These are phyloP conservation scores for Hyaloscypha variabilis DNA, from an alignment of 495 filamentous ascomycete genomes.

Conservation along the genomic window DNA sequence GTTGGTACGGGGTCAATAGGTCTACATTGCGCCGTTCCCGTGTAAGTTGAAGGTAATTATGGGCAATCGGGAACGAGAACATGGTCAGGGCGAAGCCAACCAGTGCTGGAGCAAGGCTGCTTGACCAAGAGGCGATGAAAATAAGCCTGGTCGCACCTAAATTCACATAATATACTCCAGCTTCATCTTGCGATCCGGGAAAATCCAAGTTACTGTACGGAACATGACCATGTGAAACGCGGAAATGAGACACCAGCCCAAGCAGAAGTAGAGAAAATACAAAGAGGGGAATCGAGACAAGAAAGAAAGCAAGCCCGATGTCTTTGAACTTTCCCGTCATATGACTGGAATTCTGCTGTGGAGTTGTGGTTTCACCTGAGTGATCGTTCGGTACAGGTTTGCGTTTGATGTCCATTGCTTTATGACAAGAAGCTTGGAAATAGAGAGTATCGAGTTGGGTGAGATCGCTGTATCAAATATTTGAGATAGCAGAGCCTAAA, in stretches of 20 bases:
- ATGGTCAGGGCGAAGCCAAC: not conserved
- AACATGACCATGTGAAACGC: not conserved
- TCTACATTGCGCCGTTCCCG: not conserved
- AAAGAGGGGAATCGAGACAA: slow-evolving; percentile 2
- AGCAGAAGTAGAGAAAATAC: not conserved
- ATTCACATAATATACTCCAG: not conserved
- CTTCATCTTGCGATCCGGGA: not conserved
- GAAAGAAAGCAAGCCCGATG: not conserved
- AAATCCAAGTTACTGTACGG: not conserved
- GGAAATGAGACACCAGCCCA: not conserved
- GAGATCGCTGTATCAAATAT: too few species aligned
- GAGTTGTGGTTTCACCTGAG: too few species aligned
- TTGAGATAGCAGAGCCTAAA: too few species aligned
- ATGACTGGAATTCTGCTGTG: too few species aligned
- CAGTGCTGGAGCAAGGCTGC: not conserved
- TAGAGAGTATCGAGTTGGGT: too few species aligned
- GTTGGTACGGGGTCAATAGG: not conserved
- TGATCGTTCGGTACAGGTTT: too few species aligned
- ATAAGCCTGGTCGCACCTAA: not conserved
- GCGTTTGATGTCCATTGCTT: too few species aligned
- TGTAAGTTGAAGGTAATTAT: not conserved
- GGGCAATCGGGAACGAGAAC: not conserved
- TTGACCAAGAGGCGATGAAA: slow-evolving; percentile 4
- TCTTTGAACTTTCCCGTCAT: not conserved
- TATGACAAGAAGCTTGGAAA: too few species aligned